Conservation (phyloP, 495 filamentous ascomycete species). For the Aspergillus cristatus region DNA sequence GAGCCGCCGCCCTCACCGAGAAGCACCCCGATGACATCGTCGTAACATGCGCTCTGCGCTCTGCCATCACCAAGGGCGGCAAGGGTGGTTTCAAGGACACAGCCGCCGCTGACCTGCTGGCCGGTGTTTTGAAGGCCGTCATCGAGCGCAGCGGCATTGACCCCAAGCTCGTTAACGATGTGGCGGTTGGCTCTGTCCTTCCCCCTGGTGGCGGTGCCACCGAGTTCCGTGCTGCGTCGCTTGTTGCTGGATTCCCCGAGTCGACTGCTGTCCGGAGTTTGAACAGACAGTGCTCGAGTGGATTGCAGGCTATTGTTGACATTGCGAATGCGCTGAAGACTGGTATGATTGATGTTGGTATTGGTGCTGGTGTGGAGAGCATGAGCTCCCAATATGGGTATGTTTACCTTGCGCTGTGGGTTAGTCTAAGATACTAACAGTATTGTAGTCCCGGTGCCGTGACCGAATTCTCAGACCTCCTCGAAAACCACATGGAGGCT, state of each 20-base stretch:
- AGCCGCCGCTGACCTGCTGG: slow-evolving; percentile 72
- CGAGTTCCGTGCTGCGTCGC: slow-evolving; percentile 86
- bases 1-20: slow-evolving; percentile 44
- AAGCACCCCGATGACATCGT: slow-evolving; percentile 75
- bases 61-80: slow-evolving; percentile 83
- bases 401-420: slow-evolving; percentile 19
- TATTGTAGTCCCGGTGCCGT: slow-evolving; percentile 65
- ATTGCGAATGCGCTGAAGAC: slow-evolving; percentile 81
- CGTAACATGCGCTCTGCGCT: slow-evolving; percentile 85
- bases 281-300: slow-evolving; percentile 87
- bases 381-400: slow-evolving; percentile 91
- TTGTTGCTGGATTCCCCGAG: slow-evolving; percentile 88
- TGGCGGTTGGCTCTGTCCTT: slow-evolving; percentile 85
- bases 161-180: slow-evolving; percentile 77
- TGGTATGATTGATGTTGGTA: slow-evolving; percentile 92
- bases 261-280: slow-evolving; percentile 69
- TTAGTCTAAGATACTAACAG: slow-evolving; percentile 1
- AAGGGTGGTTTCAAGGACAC: slow-evolving; percentile 96
- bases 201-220: slow-evolving; percentile 91
- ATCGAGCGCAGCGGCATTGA: slow-evolving; percentile 79
- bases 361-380: slow-evolving; percentile 95
- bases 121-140: slow-evolving; percentile 70
- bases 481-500: slow-evolving; percentile 73
- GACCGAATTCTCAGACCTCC: slow-evolving; percentile 86
- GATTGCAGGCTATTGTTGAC: slow-evolving; percentile 83